Evolutionary conservation across 106 monocot genomes (phyloP).

Genomic region (Apostasia shenzhenica): DNA sequence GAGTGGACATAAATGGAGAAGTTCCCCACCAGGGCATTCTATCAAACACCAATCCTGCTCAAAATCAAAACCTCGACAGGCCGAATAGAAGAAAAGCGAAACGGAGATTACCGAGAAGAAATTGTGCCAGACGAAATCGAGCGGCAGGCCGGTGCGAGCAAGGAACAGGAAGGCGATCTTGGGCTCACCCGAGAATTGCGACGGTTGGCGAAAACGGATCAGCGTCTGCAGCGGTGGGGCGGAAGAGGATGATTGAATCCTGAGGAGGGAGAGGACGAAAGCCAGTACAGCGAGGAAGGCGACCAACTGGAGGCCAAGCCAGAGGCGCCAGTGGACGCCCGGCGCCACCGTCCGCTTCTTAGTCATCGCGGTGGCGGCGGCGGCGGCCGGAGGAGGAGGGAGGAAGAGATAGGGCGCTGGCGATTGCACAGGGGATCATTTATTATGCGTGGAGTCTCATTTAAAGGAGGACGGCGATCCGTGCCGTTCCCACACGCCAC

Average conservation of each 20-base stretch:
- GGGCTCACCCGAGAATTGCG: slow-evolving; percentile 28
- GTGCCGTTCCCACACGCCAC: slow-evolving; percentile 2
- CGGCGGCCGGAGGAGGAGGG: not conserved
- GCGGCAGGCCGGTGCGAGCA: slow-evolving; percentile 48
- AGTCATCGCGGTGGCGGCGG: not conserved
- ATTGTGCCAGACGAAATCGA: slow-evolving; percentile 89
- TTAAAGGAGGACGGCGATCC: not conserved
- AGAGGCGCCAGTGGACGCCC: slow-evolving; percentile 10
- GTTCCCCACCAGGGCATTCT: slow-evolving; percentile 52
- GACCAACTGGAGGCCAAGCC: slow-evolving; percentile 31
- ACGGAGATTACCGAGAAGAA: slow-evolving; percentile 52
- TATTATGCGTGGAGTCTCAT: not conserved
- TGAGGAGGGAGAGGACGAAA: slow-evolving; percentile 27
- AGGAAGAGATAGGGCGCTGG: not conserved
- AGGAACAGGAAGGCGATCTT: slow-evolving; percentile 94
- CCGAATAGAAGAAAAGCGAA: not conserved
- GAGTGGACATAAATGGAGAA: slow-evolving; percentile 90
- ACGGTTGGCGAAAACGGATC: not conserved
- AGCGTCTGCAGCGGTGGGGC: not conserved
- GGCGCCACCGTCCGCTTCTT: slow-evolving; percentile 1
- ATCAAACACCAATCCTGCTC: slow-evolving; percentile 13
- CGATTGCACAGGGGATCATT: not conserved
- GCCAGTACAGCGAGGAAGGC: slow-evolving; percentile 22
- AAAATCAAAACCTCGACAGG: not conserved
- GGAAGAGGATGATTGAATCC: slow-evolving; percentile 17